phyloP scores from a whole-genome alignment of 371 early-diverging fungal genomes.

The Mortierella sp. region DNA sequence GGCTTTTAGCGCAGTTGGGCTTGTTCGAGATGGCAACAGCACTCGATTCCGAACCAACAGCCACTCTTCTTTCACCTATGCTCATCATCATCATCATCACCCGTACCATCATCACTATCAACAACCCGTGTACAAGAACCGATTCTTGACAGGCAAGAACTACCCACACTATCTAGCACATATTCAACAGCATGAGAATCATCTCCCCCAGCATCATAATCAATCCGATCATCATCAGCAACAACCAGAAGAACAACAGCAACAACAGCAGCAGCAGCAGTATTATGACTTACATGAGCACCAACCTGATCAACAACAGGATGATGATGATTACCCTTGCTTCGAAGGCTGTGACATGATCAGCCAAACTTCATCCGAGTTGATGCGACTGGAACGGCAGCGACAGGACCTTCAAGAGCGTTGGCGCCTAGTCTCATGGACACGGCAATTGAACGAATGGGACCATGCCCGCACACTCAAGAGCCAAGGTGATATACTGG shows the following conservation, averaged over 20 bases:
- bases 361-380: constrained; percentile 10
- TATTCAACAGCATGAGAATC: constrained; percentile 8
- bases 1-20: neutral
- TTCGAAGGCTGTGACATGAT: neutral
- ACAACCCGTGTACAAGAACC: constrained; percentile 26
- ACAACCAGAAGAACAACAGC: neutral
- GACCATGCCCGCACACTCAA: constrained; percentile 46
- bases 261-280: constrained; percentile 1
- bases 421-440: constrained; percentile 50
- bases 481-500: constrained; percentile 23
- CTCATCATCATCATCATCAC: constrained; percentile 4
- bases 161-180: constrained; percentile 20
- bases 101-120: constrained; percentile 7
- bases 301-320: neutral
- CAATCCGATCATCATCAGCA: too few species aligned
- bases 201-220: neutral
- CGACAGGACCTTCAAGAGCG: constrained; percentile 35
- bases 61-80: constrained; percentile 1
- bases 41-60: constrained; percentile 13
- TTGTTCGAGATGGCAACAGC: neutral
- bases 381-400: constrained; percentile 17
- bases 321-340: neutral
- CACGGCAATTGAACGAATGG: constrained; percentile 48
- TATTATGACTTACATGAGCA: neutral
- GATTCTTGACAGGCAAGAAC: constrained; percentile 16